Base-by-base conservation (phyloP, 345 rosid genomes). In the Rubroshorea leprosula region DNA sequence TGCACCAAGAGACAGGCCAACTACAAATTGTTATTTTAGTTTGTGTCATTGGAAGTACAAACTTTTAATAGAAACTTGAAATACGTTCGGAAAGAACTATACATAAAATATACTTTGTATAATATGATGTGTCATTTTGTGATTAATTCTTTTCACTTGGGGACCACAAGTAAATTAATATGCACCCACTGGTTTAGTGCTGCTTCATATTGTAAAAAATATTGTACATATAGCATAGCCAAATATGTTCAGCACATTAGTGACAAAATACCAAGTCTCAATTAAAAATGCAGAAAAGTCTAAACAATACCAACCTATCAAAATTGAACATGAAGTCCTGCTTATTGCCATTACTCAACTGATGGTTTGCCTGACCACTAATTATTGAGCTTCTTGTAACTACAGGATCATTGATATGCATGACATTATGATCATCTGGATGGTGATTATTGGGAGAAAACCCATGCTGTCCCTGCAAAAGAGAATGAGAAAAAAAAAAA, bases 391-490 rank as follows among this genome's bases (percentile, higher is more conserved):
- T 67, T 48, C 48, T 39, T n/a, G 5, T 53, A 50, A 68, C 41
- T 35, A 35, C 20, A 54, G 23, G 41, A 61, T 35, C 60, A 49
- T 26, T 57, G 26, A 67, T 64, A 63, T 44, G 72, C 60, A 47
- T 49, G 57, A 20, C 27, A 60, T 25, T 63, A 14, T 54, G 46
- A 50, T 73, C 78, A 57, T 74, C 68, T 57, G 49, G 47, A 51
- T 67, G 31, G 17, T 49, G 58, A 60, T 61, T 68, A 65, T 69
- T 6, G 49, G 61, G 63, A 66, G 74, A 60, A 65, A 72, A 54
- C 13, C 55, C 74, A 66, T 63, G 68, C 17, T 63, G 71, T 68
- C 46, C 67, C 74, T 74, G 72, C 68, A 76, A 53, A 39, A 31
- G 18, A 49, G 46, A 38, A n/a, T 13, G n/a, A n/a, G n/a, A 13